Evolutionary conservation across 78 protist species (phyloP).

Genomic region (Fonticula alba): DNA sequence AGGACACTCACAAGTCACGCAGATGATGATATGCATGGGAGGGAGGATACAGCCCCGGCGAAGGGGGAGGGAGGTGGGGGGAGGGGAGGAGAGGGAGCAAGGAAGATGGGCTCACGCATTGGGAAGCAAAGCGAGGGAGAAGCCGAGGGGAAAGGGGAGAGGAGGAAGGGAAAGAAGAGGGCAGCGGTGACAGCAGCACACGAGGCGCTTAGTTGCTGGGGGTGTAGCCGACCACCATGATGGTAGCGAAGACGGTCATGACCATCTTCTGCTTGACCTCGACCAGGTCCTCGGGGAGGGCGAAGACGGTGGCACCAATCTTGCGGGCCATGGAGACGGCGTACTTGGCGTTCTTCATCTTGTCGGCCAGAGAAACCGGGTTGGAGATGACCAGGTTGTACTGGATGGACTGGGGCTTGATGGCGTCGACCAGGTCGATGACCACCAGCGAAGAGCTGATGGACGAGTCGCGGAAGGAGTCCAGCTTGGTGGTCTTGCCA

Average conservation of each 20-base stretch:
- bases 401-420: slow-evolving; percentile 52
- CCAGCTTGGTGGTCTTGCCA: slow-evolving; percentile 40
- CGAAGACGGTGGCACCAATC: slow-evolving; percentile 63
- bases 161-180: background rate
- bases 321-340: slow-evolving; percentile 69
- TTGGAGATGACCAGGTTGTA: slow-evolving; percentile 19
- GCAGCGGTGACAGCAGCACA: background rate
- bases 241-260: slow-evolving; percentile 29
- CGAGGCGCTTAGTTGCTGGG: background rate
- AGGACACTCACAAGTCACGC: too few relatives aligned
- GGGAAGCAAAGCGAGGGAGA: background rate
- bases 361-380: slow-evolving; percentile 30
- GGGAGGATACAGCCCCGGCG: too few relatives aligned
- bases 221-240: background rate
- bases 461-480: slow-evolving; percentile 46
- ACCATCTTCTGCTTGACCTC: slow-evolving; percentile 63
- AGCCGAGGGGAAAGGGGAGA: background rate
- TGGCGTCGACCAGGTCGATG: slow-evolving; percentile 47
- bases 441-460: slow-evolving; percentile 35
- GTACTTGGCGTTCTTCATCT: slow-evolving; percentile 53
- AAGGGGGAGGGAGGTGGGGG: background rate
- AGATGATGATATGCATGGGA: too few relatives aligned
- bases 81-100: background rate
- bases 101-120: too few relatives aligned
- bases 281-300: slow-evolving; percentile 75